Conservation (phyloP, 768 basidiomycete species). For the Russula griseocarnosa region DNA sequence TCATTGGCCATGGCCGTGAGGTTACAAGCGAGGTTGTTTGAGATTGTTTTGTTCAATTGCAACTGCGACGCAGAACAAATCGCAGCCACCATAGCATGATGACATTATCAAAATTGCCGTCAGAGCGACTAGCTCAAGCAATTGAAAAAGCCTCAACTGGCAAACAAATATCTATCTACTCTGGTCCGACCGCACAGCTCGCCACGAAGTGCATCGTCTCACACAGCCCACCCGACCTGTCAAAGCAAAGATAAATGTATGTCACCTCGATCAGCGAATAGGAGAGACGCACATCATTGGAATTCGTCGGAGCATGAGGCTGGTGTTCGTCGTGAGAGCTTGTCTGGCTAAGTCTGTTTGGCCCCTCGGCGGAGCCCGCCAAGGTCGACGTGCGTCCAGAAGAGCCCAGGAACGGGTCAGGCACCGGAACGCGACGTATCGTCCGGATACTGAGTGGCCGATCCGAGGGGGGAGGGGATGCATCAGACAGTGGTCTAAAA, state of each 20-base stretch:
- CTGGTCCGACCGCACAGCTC: not conserved
- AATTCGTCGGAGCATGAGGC: not conserved
- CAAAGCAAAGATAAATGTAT: constrained; percentile 35
- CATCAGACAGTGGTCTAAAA: not conserved
- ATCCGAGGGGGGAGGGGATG: not conserved
- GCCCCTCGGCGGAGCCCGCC: not conserved
- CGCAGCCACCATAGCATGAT: not conserved
- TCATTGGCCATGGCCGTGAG: not conserved
- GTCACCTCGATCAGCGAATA: not conserved
- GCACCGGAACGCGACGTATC: not conserved
- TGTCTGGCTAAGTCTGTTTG: constrained; percentile 11
- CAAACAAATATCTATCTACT: not conserved
- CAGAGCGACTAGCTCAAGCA: not conserved
- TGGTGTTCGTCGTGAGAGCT: not conserved
- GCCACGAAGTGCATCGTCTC: constrained; percentile 32
- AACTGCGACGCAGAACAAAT: not conserved
- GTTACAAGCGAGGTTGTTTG: not conserved
- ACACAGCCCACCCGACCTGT: constrained; percentile 37
- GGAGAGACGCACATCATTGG: not conserved
- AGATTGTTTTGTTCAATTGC: not conserved
- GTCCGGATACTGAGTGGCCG: not conserved
- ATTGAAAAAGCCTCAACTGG: not conserved
- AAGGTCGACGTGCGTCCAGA: not conserved
- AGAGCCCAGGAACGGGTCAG: constrained; percentile 13
- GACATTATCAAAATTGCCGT: not conserved